Conservation (phyloP, 805 yeast species). For the Wickerhamomyces kurtzmanii region DNA sequence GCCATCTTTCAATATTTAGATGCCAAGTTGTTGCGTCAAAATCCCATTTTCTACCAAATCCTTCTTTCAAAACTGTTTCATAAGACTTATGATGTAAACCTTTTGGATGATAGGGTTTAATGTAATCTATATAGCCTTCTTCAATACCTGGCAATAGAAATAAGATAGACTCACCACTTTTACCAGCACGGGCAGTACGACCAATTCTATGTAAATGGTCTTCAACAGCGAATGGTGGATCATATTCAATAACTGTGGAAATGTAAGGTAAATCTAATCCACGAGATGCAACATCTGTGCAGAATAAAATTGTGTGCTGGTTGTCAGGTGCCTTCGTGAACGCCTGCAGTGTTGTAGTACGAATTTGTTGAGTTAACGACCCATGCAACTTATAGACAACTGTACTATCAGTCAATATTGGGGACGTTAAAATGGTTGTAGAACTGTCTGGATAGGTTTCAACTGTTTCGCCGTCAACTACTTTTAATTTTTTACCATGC, state of each 20-base stretch:
- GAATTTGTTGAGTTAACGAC: conserved; percentile 71
- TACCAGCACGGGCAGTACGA: conserved; percentile 97
- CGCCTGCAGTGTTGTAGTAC: conserved; percentile 57
- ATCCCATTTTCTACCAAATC: conserved; percentile 64
- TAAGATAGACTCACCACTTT: conserved; percentile 64
- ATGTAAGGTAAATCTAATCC: conserved; percentile 90
- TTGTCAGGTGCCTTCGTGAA: conserved; percentile 28
- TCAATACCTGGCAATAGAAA: conserved; percentile 86
- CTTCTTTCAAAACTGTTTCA: conserved; percentile 30
- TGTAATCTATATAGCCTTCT: conserved; percentile 67
- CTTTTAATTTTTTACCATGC: conserved; percentile 33
- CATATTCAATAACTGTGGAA: conserved; percentile 81
- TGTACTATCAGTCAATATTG: conserved; percentile 34
- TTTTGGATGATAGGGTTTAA: conserved; percentile 45
- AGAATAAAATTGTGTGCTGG: conserved; percentile 61
- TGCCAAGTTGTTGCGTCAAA: conserved; percentile 96
- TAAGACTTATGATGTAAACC: conserved; percentile 41
- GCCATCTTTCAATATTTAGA: conserved; percentile 79
- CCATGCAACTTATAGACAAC: conserved; percentile 78
- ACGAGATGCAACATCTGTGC: conserved; percentile 97
- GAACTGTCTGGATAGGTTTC: conserved; percentile 15
- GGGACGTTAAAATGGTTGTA: conserved; percentile 41
- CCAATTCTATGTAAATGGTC: conserved; percentile 97
- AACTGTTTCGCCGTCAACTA: conserved; percentile 22
- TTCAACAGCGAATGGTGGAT: conserved; percentile 89